These are phyloP conservation scores for Aspergillus affinis DNA, from an alignment of 495 filamentous ascomycete genomes.

Conservation along the genomic window DNA sequence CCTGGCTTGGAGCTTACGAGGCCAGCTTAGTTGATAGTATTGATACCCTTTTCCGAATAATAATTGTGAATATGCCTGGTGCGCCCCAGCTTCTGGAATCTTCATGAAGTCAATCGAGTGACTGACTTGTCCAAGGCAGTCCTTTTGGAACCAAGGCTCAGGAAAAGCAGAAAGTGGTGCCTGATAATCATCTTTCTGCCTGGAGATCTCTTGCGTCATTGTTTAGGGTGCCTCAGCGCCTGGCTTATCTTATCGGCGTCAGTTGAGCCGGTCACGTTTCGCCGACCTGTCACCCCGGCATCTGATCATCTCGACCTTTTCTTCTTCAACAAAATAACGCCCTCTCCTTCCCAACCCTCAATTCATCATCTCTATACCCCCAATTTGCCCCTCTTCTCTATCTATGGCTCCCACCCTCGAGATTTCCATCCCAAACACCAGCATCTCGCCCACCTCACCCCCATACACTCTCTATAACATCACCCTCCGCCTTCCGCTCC, in stretches of 20 bases:
- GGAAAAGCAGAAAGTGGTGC: background rate
- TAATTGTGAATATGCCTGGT: background rate
- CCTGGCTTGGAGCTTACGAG: background rate
- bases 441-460: conserved; percentile 60
- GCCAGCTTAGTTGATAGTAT: background rate
- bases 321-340: background rate
- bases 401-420: conserved; percentile 74
- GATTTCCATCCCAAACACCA: conserved; percentile 78
- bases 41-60: background rate
- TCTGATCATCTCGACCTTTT: background rate
- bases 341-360: background rate
- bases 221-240: background rate
- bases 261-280: background rate
- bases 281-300: background rate
- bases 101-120: too few species aligned
- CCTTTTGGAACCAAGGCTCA: too few species aligned
- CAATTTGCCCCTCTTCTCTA: background rate
- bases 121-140: too few species aligned
- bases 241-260: background rate
- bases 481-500: conserved; percentile 80
- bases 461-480: conserved; percentile 93
- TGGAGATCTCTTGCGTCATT: background rate
- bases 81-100: background rate
- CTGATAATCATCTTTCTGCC: background rate
- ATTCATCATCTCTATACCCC: background rate